Percentiles rank a stretch among this genome's conserved stretches.
These are phyloP conservation scores for Lepidium campestre DNA, from an alignment of 441 rosid species.

Conservation along the genomic window DNA sequence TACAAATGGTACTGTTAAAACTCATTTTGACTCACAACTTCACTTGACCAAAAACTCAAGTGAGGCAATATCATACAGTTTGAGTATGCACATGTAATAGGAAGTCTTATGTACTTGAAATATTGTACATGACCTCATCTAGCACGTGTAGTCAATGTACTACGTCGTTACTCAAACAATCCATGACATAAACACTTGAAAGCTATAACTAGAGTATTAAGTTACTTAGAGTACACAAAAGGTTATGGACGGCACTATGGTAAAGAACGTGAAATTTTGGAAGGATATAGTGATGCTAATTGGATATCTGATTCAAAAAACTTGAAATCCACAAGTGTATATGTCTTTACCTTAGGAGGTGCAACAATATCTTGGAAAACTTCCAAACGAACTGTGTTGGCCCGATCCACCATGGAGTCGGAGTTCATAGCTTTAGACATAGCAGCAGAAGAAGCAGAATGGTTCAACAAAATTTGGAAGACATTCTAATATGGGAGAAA, in stretches of 20 bases:
- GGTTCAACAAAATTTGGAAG: background rate
- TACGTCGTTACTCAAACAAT: background rate
- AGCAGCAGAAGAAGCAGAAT: background rate
- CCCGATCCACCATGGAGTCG: background rate
- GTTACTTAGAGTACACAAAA: background rate
- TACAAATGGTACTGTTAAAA: too few species aligned
- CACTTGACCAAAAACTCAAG: too few species aligned
- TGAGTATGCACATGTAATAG: too few species aligned
- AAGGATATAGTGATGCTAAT: background rate
- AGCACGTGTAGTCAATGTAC: too few species aligned
- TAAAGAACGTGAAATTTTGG: background rate
- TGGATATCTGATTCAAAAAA: background rate
- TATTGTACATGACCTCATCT: too few species aligned
- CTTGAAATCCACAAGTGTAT: background rate
- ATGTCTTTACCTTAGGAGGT: background rate
- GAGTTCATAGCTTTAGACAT: too few species aligned
- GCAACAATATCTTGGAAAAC: too few species aligned
- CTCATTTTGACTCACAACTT: too few species aligned
- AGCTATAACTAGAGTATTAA: background rate
- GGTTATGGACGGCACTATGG: background rate
- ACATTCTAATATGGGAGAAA: background rate
- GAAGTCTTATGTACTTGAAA: too few species aligned
- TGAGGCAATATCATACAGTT: too few species aligned
- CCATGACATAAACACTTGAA: background rate
- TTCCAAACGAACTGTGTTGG: background rate